These are phyloP conservation scores for Leccinum holopus DNA, from an alignment of 1,284 basidiomycete species.

Conservation along the genomic window DNA sequence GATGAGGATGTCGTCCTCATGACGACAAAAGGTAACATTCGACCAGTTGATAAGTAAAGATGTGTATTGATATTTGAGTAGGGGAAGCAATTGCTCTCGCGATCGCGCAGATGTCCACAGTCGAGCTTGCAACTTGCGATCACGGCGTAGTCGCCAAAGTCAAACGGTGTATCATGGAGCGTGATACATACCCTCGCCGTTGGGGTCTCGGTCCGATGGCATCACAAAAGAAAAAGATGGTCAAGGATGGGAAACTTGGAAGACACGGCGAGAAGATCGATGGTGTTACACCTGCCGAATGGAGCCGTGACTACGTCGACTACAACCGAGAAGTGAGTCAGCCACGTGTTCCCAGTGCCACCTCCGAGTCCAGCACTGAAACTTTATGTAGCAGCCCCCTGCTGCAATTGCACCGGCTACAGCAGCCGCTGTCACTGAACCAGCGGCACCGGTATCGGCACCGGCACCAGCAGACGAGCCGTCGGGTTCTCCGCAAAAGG, in stretches of 20 bases:
- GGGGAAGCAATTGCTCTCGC: slow-evolving; percentile 97
- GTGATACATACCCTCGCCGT: slow-evolving; percentile 95
- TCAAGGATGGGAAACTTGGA: slow-evolving; percentile 95
- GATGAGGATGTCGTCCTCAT: slow-evolving; percentile 99
- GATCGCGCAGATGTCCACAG: slow-evolving; percentile 98
- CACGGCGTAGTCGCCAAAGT: slow-evolving; percentile 99
- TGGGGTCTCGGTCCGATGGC: slow-evolving; percentile 99
- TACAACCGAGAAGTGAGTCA: slow-evolving; percentile 64
- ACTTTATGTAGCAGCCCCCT: slow-evolving; percentile 41
- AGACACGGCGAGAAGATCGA: slow-evolving; percentile 93
- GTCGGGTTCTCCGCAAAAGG: slow-evolving; percentile 43
- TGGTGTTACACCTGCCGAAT: slow-evolving; percentile 88
- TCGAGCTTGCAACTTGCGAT: slow-evolving; percentile 97
- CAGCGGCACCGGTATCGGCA: slow-evolving; percentile 11
- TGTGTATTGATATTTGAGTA: slow-evolving; percentile 28
- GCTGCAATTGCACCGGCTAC: slow-evolving; percentile 28
- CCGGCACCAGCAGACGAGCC: slow-evolving; percentile 32
- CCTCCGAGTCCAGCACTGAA: slow-evolving; percentile 8
- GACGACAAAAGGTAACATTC: slow-evolving; percentile 87
- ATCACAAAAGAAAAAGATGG: slow-evolving; percentile 96
- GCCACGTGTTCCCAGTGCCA: slow-evolving; percentile 13
- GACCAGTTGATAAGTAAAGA: neutral
- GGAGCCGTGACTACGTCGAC: slow-evolving; percentile 94
- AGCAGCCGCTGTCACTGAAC: slow-evolving; percentile 24
- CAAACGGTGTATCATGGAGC: slow-evolving; percentile 99